Conservation (phyloP, 768 basidiomycete species). For the Guyanaporus albipodus region DNA sequence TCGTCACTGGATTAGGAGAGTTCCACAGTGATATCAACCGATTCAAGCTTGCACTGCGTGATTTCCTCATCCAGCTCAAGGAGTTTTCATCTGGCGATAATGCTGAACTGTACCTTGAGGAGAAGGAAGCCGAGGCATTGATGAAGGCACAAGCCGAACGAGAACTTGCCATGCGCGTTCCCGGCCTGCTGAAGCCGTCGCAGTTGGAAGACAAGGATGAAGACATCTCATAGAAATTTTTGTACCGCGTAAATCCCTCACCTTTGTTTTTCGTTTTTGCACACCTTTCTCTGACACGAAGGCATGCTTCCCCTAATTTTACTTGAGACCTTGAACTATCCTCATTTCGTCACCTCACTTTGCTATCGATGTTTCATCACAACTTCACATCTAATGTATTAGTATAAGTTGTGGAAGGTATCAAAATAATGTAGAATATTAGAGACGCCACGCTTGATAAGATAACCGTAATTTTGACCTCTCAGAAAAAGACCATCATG, state of each 20-base stretch:
- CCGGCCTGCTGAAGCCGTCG: constrained; percentile 96
- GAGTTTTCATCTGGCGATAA: constrained; percentile 94
- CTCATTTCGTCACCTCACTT: constrained; percentile 24
- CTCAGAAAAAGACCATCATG: constrained; percentile 41
- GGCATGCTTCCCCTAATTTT: constrained; percentile 19
- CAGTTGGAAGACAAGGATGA: constrained; percentile 93
- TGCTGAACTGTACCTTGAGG: constrained; percentile 87
- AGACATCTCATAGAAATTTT: constrained; percentile 47
- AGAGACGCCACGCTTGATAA: constrained; percentile 8
- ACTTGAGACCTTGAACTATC: constrained; percentile 26
- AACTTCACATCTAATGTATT: constrained; percentile 37
- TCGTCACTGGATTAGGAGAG: constrained; percentile 64
- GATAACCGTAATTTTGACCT: constrained; percentile 1
- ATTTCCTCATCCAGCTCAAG: constrained; percentile 97
- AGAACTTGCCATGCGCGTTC: constrained; percentile 87
- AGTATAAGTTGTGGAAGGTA: constrained; percentile 31
- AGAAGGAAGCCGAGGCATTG: constrained; percentile 85
- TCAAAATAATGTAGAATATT: constrained; percentile 28
- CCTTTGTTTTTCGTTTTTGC: constrained; percentile 21
- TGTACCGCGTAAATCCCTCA: constrained; percentile 26
- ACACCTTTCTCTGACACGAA: constrained; percentile 27
- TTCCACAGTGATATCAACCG: constrained; percentile 76
- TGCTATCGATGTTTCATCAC: constrained; percentile 31
- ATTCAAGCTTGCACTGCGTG: constrained; percentile 92
- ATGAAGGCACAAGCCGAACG: constrained; percentile 79